Evolutionary conservation across 495 filamentous ascomycete species (phyloP).

Genomic region (Delitschia confertaspora): DNA sequence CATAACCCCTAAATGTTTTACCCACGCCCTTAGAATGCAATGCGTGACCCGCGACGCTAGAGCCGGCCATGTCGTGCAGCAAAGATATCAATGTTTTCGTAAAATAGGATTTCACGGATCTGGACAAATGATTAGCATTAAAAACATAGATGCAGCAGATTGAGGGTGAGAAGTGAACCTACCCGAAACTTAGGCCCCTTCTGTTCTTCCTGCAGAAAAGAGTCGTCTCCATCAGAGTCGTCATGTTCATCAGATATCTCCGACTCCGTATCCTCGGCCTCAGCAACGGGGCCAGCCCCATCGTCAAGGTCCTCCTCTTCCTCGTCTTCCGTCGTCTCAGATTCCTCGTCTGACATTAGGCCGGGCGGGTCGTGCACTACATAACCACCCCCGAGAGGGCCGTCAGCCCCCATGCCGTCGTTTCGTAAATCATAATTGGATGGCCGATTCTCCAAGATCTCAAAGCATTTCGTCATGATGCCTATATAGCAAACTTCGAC

Average conservation of each 20-base stretch:
- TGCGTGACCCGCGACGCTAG: too few relatives aligned
- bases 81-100: conserved; percentile 81
- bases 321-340: conserved; percentile 40
- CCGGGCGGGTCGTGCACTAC: conserved; percentile 28
- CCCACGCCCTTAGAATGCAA: too few relatives aligned
- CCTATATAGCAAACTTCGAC: conserved; percentile 77
- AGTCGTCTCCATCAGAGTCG: conserved; percentile 40
- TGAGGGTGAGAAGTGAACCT: conserved; percentile 78
- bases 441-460: conserved; percentile 62
- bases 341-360: conserved; percentile 42
- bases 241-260: conserved; percentile 43
- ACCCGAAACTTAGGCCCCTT: conserved; percentile 53
- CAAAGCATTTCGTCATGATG: conserved; percentile 75
- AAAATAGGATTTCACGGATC: too few relatives aligned
- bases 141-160: too few relatives aligned
- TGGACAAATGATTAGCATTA: too few relatives aligned
- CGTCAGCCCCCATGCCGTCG: conserved; percentile 14
- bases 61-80: conserved; percentile 66
- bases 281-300: conserved; percentile 30
- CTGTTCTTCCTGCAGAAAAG: conserved; percentile 37
- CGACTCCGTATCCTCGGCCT: conserved; percentile 35
- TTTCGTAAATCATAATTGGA: conserved; percentile 39
- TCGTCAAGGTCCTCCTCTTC: conserved; percentile 37
- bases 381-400: conserved; percentile 8
- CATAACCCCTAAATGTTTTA: too few relatives aligned